Evolutionary conservation across 345 rosid genomes (phyloP), one percentile per base, ranked within the genome.

Genomic region (Populus ilicifolia): DNA sequence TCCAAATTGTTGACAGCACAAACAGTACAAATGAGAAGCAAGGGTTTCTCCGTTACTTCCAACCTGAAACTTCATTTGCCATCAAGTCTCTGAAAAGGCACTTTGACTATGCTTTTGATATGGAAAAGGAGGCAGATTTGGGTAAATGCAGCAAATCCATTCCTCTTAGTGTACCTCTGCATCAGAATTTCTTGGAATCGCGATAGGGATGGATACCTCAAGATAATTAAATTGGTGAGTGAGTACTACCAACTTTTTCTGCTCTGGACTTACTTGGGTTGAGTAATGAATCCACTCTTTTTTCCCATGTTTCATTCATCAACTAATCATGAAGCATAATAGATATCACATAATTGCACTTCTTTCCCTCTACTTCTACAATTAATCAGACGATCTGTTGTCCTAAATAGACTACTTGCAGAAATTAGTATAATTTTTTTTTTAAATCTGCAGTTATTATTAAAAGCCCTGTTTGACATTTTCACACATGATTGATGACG

Each of bases 101-200:
- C 48, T 69, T 74, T 38, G 69, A 74, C 14, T 73, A n/a, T 63
- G 73, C 59, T 38, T 72, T 73, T 30, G 77, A 73, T 14, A 38
- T 50, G 67, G 69, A 73, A 50, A 52, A n/a, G 43, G 72, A 78
- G 41, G 9, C 43, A 27, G 61, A 11, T 73, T 5, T 17, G n/a
- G 12, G 30, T 52, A 29, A 52, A 36, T 46, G 52, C 9, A 9
- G 70, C 20, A 71, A 69, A 71, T 25, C 50, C 17, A 43, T 65
- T 64, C 39, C 38, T 62, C n/a, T 62, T 9, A 54, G 35, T 38
- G 52, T 33, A 20, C 23, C 74, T 27, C 69, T 62, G 38, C n/a
- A 61, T 69, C 10, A 59, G 17, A 20, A 39, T 10, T 17, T 25
- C 54, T 30, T 35, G 68, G n/a, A 59, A 77, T 41, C 9, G 65